These are phyloP conservation scores for Jackrogersella minutella DNA, from an alignment of 495 filamentous ascomycete genomes.

Conservation along the genomic window DNA sequence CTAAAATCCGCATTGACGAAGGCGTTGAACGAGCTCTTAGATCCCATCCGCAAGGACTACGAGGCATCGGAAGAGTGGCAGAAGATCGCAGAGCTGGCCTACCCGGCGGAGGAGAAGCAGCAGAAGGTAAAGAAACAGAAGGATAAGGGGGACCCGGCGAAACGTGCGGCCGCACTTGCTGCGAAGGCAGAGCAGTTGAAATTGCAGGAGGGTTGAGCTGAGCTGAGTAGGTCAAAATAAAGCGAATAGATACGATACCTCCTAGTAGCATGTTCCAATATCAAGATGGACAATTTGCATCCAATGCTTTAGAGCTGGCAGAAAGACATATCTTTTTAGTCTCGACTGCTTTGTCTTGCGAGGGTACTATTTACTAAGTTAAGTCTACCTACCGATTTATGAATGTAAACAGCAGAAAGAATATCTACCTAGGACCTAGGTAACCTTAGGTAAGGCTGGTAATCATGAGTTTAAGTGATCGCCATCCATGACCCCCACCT, in stretches of 20 bases:
- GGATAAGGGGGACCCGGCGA: constrained; percentile 68
- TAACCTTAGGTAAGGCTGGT: too few species aligned
- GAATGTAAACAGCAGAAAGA: too few species aligned
- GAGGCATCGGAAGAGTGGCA: constrained; percentile 79
- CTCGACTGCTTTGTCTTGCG: too few species aligned
- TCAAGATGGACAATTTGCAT: not conserved
- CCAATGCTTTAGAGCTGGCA: not conserved
- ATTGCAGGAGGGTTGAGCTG: constrained; percentile 21
- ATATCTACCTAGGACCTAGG: too few species aligned
- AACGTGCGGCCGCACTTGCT: constrained; percentile 35
- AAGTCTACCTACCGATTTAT: too few species aligned
- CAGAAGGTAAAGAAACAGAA: constrained; percentile 82
- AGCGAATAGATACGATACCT: constrained; percentile 12
- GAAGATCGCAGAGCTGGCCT: constrained; percentile 79
- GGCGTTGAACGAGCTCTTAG: constrained; percentile 74
- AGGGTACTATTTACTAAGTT: too few species aligned
- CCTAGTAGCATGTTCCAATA: constrained; percentile 8
- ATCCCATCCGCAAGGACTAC: constrained; percentile 77
- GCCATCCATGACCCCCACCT: too few species aligned
- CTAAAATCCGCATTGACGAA: constrained; percentile 79
- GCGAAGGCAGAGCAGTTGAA: constrained; percentile 36
- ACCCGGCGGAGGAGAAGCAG: constrained; percentile 70
- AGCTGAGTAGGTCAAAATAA: constrained; percentile 20
- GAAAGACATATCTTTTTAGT: not conserved
- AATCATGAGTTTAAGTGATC: too few species aligned